Evolutionary conservation across 352 stramenopile species (phyloP).

Genomic region (Phytophthora rubi): DNA sequence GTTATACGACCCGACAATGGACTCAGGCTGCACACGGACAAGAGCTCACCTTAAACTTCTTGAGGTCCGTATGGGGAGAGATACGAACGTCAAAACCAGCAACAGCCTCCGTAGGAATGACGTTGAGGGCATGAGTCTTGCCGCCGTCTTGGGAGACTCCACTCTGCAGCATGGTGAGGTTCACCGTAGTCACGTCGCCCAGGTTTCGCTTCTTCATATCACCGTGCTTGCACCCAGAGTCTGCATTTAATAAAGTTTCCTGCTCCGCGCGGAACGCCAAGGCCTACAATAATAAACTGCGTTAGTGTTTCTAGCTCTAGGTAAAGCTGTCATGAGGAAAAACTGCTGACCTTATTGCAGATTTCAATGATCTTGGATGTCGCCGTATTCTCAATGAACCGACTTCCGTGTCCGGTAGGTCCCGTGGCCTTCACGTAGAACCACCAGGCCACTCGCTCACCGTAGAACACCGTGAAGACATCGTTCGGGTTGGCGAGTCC

Average conservation of each 20-base stretch:
- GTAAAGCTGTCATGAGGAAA: slow-evolving; percentile 41
- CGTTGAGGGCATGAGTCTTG: slow-evolving; percentile 92
- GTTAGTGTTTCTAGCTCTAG: background rate
- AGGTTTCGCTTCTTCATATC: slow-evolving; percentile 92
- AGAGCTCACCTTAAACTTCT: slow-evolving; percentile 70
- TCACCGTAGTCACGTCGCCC: slow-evolving; percentile 96
- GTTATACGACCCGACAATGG: background rate
- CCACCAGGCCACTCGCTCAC: slow-evolving; percentile 94
- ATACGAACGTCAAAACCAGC: slow-evolving; percentile 96
- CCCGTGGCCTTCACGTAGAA: slow-evolving; percentile 82
- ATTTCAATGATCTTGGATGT: slow-evolving; percentile 93
- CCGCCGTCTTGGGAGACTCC: slow-evolving; percentile 86
- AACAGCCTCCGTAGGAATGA: slow-evolving; percentile 91
- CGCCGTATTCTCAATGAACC: slow-evolving; percentile 95
- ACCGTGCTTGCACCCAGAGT: slow-evolving; percentile 89
- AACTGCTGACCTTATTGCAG: slow-evolving; percentile 64
- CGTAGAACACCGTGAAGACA: slow-evolving; percentile 96
- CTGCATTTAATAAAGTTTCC: slow-evolving; percentile 78
- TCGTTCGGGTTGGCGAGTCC: slow-evolving; percentile 91
- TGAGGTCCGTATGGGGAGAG: slow-evolving; percentile 84
- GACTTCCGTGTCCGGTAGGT: slow-evolving; percentile 85
- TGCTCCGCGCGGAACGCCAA: slow-evolving; percentile 91
- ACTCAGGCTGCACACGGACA: background rate
- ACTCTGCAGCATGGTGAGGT: slow-evolving; percentile 93
- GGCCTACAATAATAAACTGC: slow-evolving; percentile 43